These are phyloP conservation scores for Fusarium coffeatum DNA, from an alignment of 2,329 filamentous ascomycete species.

Conservation along the genomic window DNA sequence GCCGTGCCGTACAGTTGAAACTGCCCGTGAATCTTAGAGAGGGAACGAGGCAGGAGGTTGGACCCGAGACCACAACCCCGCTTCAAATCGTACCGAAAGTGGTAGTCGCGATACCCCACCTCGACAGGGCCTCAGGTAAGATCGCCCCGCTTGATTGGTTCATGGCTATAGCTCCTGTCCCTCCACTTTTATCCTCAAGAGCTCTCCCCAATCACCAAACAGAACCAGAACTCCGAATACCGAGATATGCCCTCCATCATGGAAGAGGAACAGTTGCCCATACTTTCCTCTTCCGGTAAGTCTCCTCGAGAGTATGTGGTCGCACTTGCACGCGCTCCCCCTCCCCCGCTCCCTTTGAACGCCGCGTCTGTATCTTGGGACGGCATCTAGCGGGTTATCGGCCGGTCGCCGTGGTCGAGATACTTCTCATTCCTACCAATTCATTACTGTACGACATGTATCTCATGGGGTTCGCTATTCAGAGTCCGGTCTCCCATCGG, in stretches of 20 bases:
- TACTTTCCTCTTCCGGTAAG: constrained; percentile 44
- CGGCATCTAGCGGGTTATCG: constrained; percentile 33
- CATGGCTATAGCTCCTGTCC: constrained; percentile 7
- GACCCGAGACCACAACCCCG: constrained; percentile 16
- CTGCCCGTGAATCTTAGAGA: constrained; percentile 10
- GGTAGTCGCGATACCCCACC: constrained; percentile 27
- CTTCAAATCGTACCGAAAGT: constrained; percentile 22
- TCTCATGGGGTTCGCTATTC: constrained; percentile 9
- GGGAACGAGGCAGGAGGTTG: constrained; percentile 4
- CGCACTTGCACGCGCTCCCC: constrained; percentile 27
- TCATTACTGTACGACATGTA: constrained; percentile 1
- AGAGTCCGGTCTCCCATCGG: constrained; percentile 14
- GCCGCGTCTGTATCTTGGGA: constrained; percentile 9
- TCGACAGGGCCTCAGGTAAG: constrained; percentile 6
- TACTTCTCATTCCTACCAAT: neutral
- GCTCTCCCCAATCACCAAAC: constrained; percentile 18
- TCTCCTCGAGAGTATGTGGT: constrained; percentile 26
- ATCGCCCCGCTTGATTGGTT: constrained; percentile 14
- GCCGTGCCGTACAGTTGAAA: constrained; percentile 15
- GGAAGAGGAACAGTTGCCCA: constrained; percentile 17
- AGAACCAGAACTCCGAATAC: constrained; percentile 42
- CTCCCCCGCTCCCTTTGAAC: constrained; percentile 30
- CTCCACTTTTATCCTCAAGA: constrained; percentile 17
- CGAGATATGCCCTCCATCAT: constrained; percentile 46
- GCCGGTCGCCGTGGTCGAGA: constrained; percentile 23